These are phyloP conservation scores for Laburnicola sp. DNA, from an alignment of 2,329 filamentous ascomycete genomes.

Conservation along the genomic window DNA sequence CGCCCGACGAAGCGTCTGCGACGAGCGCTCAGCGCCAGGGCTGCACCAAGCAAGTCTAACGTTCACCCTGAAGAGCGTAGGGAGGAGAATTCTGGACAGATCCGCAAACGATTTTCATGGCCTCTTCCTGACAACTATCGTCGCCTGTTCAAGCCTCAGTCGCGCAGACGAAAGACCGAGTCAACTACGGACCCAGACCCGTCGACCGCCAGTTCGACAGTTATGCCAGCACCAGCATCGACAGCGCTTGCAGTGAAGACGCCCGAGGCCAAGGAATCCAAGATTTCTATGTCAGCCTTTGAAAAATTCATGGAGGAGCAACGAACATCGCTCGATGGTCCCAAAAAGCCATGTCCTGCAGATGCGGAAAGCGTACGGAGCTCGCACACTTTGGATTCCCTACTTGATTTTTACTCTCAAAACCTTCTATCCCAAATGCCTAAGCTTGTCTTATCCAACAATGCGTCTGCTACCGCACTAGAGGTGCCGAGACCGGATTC, in stretches of 20 bases:
- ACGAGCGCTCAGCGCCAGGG: conserved; percentile 8
- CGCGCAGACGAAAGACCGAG: not conserved
- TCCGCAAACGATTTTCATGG: conserved; percentile 4
- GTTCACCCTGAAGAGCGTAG: not conserved
- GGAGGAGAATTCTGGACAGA: not conserved
- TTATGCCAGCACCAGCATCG: not conserved
- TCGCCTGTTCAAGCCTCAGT: not conserved
- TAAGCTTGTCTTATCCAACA: not conserved
- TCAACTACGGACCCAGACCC: not conserved
- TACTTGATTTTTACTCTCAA: conserved; percentile 3
- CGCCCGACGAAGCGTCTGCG: conserved; percentile 4
- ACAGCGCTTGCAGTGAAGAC: not conserved
- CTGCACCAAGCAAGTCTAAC: not conserved
- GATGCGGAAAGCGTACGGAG: conserved; percentile 6
- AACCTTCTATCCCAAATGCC: not conserved
- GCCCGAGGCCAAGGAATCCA: not conserved
- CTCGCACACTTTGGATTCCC: not conserved
- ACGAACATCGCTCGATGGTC: not conserved
- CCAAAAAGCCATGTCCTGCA: not conserved
- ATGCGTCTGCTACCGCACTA: no score
- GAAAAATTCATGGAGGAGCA: not conserved
- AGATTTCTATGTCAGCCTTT: not conserved
- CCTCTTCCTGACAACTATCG: conserved; percentile 2
- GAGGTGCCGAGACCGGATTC: no score
- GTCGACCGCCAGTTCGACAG: not conserved